Evolutionary conservation across 1,139 yeast species (phyloP), one percentile per base, ranked within the genome.

Genomic region (Yamadazyma friedrichii): DNA sequence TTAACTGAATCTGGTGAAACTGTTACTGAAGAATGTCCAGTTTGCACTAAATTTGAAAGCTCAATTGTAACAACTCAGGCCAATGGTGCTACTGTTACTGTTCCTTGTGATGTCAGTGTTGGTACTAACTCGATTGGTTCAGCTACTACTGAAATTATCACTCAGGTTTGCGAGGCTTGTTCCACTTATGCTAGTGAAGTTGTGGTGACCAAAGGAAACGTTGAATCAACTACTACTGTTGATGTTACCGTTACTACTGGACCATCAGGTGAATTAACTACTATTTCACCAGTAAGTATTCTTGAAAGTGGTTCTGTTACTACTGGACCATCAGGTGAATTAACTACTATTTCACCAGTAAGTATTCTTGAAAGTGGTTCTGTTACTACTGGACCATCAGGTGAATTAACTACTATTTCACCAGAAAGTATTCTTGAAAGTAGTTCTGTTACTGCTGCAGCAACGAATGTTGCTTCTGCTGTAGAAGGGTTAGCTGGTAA

Each of bases 1-100:
- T 50, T 61, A 9, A 75, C 81, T 37, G 60, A 68, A 59, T 74
- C 78, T 46, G 77, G 76, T 42, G 59, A 56, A 42, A 53, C 62
- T 42, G 56, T 3, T 4, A 28, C 35, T 27, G 32, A 26, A 15
- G 11, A 24, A 25, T 40, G 42, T 32, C 20, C 13, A 15, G 29
- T 30, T 5, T 41, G 43, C 29, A 38, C 33, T 9, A 15, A 35
- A 25, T 41, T 34, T 22, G 20, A 22, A 8, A 35, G 27, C 6
- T 9, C 26, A 15, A 20, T 39, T 4, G 35, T 31, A 3, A 35
- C 42, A n/a, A 34, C 35, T 11, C 29, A 35, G 10, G 25, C 8
- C 9, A 12, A 11, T n/a, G 40, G 36, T 20, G 24, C 15, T 24
- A 35, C 41, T 22, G 36, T 30, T 9, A 41, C 43, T 10, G 29